Evolutionary conservation across 208 protist genomes (phyloP).

Genomic region (Leishmania amazonensis): DNA sequence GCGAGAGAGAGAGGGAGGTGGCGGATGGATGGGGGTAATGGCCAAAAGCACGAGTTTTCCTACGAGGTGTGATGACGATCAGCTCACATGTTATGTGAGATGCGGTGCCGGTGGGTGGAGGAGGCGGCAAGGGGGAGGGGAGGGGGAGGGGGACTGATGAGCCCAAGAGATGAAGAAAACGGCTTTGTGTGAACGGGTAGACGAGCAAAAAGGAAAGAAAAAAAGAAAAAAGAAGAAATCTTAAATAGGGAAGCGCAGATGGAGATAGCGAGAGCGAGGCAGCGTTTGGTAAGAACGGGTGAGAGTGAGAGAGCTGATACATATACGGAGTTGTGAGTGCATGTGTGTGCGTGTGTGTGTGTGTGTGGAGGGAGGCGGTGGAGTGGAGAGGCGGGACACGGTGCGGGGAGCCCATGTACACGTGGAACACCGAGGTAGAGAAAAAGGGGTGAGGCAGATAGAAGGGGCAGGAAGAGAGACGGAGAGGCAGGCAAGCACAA

Average conservation of each 20-base stretch:
- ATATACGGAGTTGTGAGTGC: neutral
- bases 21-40: neutral
- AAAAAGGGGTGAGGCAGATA: neutral
- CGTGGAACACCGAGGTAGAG: too few relatives aligned
- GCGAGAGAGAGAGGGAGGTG: neutral
- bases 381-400: neutral
- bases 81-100: neutral
- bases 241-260: neutral
- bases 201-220: neutral
- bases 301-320: neutral
- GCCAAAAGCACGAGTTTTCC: neutral
- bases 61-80: neutral
- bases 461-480: neutral
- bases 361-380: neutral
- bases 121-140: neutral
- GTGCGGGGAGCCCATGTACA: neutral
- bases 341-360: neutral
- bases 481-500: neutral
- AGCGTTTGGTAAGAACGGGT: neutral
- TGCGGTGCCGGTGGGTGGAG: neutral
- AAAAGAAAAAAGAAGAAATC: neutral
- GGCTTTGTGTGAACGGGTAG: conserved; percentile 3
- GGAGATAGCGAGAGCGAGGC: neutral
- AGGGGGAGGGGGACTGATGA: neutral
- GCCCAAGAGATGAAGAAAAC: neutral